Conservation (phyloP, 2,329 filamentous ascomycete species). For the Pseudopithomyces maydicus region DNA sequence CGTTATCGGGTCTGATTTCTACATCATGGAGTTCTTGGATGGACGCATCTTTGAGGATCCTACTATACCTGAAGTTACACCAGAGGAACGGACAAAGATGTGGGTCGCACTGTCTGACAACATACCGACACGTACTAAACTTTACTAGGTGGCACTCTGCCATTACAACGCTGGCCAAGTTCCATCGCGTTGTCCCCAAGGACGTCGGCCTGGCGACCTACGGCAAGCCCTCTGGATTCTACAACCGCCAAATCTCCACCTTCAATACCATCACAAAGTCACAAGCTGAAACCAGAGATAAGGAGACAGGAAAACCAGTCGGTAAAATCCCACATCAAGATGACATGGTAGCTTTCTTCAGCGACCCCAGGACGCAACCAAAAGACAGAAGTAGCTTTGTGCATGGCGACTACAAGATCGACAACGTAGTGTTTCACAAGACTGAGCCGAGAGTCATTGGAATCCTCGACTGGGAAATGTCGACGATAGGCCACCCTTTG, state of each 20-base stretch:
- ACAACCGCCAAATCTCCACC: conserved; percentile 82
- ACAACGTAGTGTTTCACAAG: conserved; percentile 74
- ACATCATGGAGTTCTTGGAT: conserved; percentile 95
- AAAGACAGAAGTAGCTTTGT: conserved; percentile 78
- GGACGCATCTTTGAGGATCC: conserved; percentile 94
- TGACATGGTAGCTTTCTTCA: conserved; percentile 80
- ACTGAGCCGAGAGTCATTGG: conserved; percentile 88
- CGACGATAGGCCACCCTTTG: conserved; percentile 93
- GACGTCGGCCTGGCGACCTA: conserved; percentile 72
- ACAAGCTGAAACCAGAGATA: conserved; percentile 76
- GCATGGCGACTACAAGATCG: conserved; percentile 93
- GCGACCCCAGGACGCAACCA: conserved; percentile 70
- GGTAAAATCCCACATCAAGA: conserved; percentile 84
- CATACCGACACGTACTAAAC: not conserved
- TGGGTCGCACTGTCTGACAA: conserved; percentile 34
- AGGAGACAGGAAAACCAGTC: conserved; percentile 76
- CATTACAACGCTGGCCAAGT: conserved; percentile 78
- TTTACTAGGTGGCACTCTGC: conserved; percentile 76
- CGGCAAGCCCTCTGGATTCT: conserved; percentile 78
- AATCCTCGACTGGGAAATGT: conserved; percentile 94
- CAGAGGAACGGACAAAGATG: conserved; percentile 74
- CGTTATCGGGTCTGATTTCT: conserved; percentile 89
- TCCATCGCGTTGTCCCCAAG: conserved; percentile 75
- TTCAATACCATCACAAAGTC: conserved; percentile 78
- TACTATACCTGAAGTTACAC: conserved; percentile 72